These are phyloP conservation scores for Antrodiella citrinella DNA, from an alignment of 768 basidiomycete genomes.

Conservation along the genomic window DNA sequence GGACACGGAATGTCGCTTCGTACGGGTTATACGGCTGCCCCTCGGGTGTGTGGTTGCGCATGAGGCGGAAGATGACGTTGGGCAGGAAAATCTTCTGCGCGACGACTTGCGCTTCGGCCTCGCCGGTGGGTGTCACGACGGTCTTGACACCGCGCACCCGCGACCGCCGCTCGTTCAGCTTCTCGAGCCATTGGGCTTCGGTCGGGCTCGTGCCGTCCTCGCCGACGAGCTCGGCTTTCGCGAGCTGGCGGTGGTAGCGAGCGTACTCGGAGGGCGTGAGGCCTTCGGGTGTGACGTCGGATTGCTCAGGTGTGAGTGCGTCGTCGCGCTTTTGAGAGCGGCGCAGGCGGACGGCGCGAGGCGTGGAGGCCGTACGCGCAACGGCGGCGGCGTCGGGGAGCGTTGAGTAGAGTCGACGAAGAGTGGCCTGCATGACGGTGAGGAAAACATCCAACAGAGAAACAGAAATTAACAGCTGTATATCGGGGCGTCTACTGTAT, in stretches of 20 bases:
- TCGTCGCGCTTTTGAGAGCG: slow-evolving; percentile 44
- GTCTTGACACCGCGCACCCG: slow-evolving; percentile 58
- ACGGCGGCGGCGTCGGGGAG: slow-evolving; percentile 30
- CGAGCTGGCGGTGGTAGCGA: slow-evolving; percentile 50
- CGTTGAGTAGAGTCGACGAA: slow-evolving; percentile 34
- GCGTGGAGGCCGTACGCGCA: slow-evolving; percentile 64
- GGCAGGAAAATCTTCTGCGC: slow-evolving; percentile 86
- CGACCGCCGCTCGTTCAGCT: slow-evolving; percentile 47
- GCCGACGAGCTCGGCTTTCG: slow-evolving; percentile 39
- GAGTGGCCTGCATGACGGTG: slow-evolving; percentile 26
- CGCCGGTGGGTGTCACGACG: slow-evolving; percentile 28
- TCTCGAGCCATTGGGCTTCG: slow-evolving; percentile 51
- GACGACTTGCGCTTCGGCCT: slow-evolving; percentile 46
- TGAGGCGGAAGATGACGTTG: slow-evolving; percentile 74
- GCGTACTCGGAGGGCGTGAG: slow-evolving; percentile 60
- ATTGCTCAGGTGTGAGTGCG: slow-evolving; percentile 21
- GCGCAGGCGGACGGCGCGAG: slow-evolving; percentile 65
- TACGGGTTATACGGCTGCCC: slow-evolving; percentile 88
- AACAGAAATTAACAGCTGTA: no score
- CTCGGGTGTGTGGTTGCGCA: slow-evolving; percentile 71
- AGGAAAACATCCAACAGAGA: no score
- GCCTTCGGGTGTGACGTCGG: slow-evolving; percentile 45
- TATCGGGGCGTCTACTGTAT: no score
- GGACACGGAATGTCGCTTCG: slow-evolving; percentile 90
- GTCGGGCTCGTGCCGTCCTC: slow-evolving; percentile 29